Conservation (phyloP, 1,139 yeast species). For the Suhomyces terraborum region DNA sequence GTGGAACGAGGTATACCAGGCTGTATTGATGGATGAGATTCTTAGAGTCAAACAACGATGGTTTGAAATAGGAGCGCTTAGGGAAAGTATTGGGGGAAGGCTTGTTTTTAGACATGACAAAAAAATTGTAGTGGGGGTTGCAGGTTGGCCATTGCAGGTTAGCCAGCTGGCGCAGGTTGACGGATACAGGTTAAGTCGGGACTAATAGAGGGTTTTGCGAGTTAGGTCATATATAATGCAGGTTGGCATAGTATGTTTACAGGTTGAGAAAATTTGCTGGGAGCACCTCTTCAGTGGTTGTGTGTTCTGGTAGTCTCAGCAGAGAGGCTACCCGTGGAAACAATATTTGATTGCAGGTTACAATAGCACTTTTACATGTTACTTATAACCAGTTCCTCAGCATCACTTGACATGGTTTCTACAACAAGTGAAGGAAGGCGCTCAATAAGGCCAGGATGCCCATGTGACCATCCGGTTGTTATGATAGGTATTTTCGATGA, state of each 20-base stretch:
- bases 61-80: neutral
- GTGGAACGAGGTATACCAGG: neutral
- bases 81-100: neutral
- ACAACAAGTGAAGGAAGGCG: no score
- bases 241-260: no score
- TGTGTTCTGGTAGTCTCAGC: neutral
- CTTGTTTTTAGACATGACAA: slow-evolving; percentile 4
- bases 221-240: no score
- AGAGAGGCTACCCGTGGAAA: no score
- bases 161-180: no score
- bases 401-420: neutral
- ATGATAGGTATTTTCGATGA: no score
- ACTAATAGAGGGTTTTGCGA: no score
- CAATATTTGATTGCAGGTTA: neutral
- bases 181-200: no score
- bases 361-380: neutral
- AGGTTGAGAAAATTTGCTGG: no score
- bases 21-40: neutral
- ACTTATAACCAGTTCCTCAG: neutral
- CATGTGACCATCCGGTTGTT: no score
- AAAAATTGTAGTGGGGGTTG: slow-evolving; percentile 5
- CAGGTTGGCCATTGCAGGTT: slow-evolving; percentile 3
- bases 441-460: no score
- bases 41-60: neutral
- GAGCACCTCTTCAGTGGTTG: no score